Evolutionary conservation across 805 yeast genomes (phyloP).

Genomic region (Metschnikowia gelsemii): DNA sequence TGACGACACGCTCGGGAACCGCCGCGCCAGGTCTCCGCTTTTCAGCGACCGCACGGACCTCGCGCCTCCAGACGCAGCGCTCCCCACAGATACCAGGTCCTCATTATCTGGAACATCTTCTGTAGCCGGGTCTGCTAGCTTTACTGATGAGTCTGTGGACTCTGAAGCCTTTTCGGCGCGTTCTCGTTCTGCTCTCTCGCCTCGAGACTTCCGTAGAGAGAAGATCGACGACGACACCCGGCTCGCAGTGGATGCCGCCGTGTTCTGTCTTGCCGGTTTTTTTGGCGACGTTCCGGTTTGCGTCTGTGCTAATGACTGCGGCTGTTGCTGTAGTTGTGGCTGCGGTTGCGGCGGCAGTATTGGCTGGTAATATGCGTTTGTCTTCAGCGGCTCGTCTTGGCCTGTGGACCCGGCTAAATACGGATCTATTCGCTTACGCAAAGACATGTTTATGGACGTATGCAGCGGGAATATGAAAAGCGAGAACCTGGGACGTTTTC

Average conservation of each 20-base stretch:
- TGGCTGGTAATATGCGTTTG: constrained; percentile 19
- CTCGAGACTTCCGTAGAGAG: constrained; percentile 31
- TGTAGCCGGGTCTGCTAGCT: background rate
- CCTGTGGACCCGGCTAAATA: constrained; percentile 16
- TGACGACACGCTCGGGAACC: constrained; percentile 12
- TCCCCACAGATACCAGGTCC: constrained; percentile 32
- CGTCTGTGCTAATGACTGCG: constrained; percentile 23
- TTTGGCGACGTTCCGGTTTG: constrained; percentile 31
- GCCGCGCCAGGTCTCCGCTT: constrained; percentile 7
- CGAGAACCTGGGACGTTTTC: background rate
- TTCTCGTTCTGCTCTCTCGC: constrained; percentile 13
- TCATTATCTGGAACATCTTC: constrained; percentile 24
- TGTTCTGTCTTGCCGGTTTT: background rate
- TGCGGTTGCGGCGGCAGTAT: constrained; percentile 13
- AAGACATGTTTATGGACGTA: constrained; percentile 21
- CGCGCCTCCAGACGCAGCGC: constrained; percentile 7
- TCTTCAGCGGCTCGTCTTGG: constrained; percentile 7
- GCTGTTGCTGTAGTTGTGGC: constrained; percentile 29
- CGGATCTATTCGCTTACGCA: constrained; percentile 25
- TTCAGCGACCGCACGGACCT: background rate
- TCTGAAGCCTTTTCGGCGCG: background rate
- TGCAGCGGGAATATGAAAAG: too few species aligned
- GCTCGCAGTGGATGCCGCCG: too few species aligned
- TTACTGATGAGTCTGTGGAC: too few species aligned
- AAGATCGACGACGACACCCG: constrained; percentile 40